Base-by-base conservation (phyloP, 2,329 filamentous ascomycete genomes). In the Seiridium cupressi region DNA sequence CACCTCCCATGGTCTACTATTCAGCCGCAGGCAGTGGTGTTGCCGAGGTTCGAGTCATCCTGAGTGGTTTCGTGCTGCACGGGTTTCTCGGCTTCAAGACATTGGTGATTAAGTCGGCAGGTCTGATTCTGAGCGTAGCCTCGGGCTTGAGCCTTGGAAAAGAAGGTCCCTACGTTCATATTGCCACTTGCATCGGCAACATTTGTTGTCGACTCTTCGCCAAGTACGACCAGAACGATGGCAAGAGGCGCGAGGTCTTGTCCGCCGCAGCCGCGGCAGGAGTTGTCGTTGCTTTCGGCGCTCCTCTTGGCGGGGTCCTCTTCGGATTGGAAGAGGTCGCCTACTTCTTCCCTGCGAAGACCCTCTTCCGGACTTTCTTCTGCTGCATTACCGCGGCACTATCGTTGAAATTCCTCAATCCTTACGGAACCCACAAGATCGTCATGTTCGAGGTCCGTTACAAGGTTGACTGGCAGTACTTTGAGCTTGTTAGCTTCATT, bases 341-440 rank as follows among this genome's bases (percentile, higher is more conserved):
- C 66, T 98, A 98, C 75, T 98, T 98, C 75, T 98, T 98, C 73
- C 94, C 95, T 0, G 92, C 94, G 5, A 98, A 99, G 78, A 98
- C 94, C 0, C 84, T 99, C 7, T 99, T 99, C 79, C 84, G 95
- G 57, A 98, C 95, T 0, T 99, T 99, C 75, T 98, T 98, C 76
- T 98, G 94, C 79, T 98, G 94, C 75, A 98, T 98, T 68, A 89
- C 90, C 38, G 93, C 95, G 1, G 93, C 95, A 0, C 77, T 99
- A 40, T 94, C 93, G 1, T 81, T 99, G 66, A 97, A 97, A 70
- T 97, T 97, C 66, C 80, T 98, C 44, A 96, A 99, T 68, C 95
- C 95, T 0, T 99, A 98, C 68, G 94, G 94, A 36, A 98, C 93
- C 0, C 88, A 91, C 72, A 98, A 99, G 77, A 96, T 99, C 64